Evolutionary conservation across 192 early-diverging fungal genomes (phyloP).

Genomic region (Coemansia sp.): DNA sequence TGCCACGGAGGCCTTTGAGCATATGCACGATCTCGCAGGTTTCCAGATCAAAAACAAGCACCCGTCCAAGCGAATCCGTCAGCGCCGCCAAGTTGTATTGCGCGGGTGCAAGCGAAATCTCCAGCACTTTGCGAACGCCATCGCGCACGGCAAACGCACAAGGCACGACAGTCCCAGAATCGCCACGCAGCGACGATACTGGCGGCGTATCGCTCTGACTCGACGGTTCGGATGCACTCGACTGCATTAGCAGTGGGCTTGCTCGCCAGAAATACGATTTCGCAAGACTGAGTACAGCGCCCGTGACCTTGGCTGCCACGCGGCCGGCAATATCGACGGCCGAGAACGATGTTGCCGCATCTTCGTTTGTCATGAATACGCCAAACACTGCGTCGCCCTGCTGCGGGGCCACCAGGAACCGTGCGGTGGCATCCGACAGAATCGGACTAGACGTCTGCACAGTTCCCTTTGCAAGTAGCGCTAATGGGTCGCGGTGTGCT

Average conservation of each 20-base stretch:
- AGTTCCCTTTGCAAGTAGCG: slow-evolving; percentile 25
- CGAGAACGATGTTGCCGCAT: slow-evolving; percentile 29
- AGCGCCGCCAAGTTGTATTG: slow-evolving; percentile 34
- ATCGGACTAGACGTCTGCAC: slow-evolving; percentile 28
- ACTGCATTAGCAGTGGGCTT: slow-evolving; percentile 7
- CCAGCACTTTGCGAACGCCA: slow-evolving; percentile 37
- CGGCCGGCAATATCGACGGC: slow-evolving; percentile 45
- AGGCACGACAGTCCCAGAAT: slow-evolving; percentile 26
- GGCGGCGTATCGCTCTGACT: slow-evolving; percentile 4
- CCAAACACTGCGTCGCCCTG: slow-evolving; percentile 50
- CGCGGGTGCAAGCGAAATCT: slow-evolving; percentile 39
- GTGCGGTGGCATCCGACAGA: slow-evolving; percentile 34
- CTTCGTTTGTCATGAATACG: slow-evolving; percentile 46
- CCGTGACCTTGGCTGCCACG: slow-evolving; percentile 43
- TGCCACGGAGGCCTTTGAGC: slow-evolving; percentile 50
- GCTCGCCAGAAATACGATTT: slow-evolving; percentile 44
- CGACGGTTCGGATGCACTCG: neutral
- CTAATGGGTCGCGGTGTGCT: slow-evolving; percentile 25
- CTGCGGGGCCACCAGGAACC: slow-evolving; percentile 46
- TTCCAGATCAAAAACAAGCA: slow-evolving; percentile 40
- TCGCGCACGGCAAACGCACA: slow-evolving; percentile 42
- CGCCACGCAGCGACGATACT: neutral
- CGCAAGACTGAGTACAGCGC: slow-evolving; percentile 41
- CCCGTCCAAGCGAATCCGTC: slow-evolving; percentile 42
- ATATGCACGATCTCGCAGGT: slow-evolving; percentile 42